phyloP scores from a whole-genome alignment of 768 basidiomycete genomes.

The Lentinus brumalis region DNA sequence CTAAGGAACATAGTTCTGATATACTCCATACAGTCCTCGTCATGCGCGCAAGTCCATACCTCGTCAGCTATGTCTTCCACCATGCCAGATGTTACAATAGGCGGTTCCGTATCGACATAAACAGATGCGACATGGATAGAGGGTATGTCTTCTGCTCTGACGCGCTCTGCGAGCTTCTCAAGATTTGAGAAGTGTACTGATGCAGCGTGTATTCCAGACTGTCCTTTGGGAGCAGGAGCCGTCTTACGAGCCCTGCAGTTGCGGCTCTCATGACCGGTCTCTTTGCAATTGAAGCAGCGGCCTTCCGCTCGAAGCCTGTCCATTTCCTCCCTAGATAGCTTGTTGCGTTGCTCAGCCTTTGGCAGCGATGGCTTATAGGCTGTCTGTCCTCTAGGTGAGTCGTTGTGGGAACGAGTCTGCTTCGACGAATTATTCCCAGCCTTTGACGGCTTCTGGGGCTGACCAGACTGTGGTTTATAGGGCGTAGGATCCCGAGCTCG shows the following conservation, averaged over 20 bases:
- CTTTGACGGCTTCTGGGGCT: neutral
- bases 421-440: neutral
- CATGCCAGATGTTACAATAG: no score
- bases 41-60: neutral
- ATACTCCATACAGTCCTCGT: neutral
- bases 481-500: neutral
- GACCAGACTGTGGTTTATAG: neutral
- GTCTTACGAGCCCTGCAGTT: slow-evolving; percentile 12
- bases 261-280: slow-evolving; percentile 8
- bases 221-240: slow-evolving; percentile 6
- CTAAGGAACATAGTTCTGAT: neutral
- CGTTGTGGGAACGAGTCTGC: no score
- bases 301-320: slow-evolving; percentile 12
- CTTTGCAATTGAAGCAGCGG: slow-evolving; percentile 14
- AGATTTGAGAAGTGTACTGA: slow-evolving; percentile 3
- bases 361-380: neutral
- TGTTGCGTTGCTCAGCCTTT: neutral
- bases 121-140: no score
- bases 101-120: no score
- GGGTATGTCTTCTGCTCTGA: no score
- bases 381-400: neutral
- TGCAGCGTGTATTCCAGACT: neutral
- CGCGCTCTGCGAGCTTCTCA: neutral
- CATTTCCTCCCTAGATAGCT: neutral
- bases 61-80: neutral